Percentiles rank a stretch among this genome's conserved stretches.
Evolutionary conservation across 208 protist genomes (phyloP).

Genomic region (Angomonas desouzai): DNA sequence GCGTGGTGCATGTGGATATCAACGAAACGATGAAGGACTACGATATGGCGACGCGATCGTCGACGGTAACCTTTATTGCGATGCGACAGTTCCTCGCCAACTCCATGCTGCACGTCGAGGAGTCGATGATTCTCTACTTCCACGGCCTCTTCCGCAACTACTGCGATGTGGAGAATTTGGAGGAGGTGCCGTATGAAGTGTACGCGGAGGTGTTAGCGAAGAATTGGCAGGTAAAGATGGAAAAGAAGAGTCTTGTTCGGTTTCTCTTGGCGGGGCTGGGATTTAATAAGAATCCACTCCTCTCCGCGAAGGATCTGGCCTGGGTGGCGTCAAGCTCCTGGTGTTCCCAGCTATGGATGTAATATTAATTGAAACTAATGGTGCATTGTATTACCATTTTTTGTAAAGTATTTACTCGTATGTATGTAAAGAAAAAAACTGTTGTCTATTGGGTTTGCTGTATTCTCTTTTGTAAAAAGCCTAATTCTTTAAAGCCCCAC

Average conservation of each 20-base stretch:
- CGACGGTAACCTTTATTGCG: constrained; percentile 62
- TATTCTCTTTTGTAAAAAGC: too few relatives aligned
- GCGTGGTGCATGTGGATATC: constrained; percentile 52
- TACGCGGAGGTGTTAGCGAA: constrained; percentile 53
- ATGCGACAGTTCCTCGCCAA: constrained; percentile 73
- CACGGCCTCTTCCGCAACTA: constrained; percentile 64
- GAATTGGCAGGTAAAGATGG: constrained; percentile 54
- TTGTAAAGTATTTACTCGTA: neutral
- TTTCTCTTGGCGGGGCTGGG: constrained; percentile 64
- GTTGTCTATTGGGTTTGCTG: too few relatives aligned
- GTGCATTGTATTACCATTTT: neutral
- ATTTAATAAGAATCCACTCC: constrained; percentile 54
- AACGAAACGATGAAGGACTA: constrained; percentile 67
- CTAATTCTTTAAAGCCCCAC: too few relatives aligned
- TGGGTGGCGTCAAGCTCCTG: constrained; percentile 68
- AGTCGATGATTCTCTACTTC: constrained; percentile 72
- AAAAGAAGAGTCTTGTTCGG: constrained; percentile 58
- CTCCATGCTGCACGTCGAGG: constrained; percentile 76
- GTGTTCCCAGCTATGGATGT: constrained; percentile 67
- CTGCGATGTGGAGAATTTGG: constrained; percentile 29
- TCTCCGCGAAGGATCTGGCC: constrained; percentile 61
- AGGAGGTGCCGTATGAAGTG: constrained; percentile 61
- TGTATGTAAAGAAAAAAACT: neutral
- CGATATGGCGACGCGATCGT: constrained; percentile 70
- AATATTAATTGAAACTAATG: neutral